A percentile compares a stretch with the other conserved stretches of the same genome.
Conservation (phyloP, 2,329 filamentous ascomycete genomes). For the Fusarium keratoplasticum region DNA sequence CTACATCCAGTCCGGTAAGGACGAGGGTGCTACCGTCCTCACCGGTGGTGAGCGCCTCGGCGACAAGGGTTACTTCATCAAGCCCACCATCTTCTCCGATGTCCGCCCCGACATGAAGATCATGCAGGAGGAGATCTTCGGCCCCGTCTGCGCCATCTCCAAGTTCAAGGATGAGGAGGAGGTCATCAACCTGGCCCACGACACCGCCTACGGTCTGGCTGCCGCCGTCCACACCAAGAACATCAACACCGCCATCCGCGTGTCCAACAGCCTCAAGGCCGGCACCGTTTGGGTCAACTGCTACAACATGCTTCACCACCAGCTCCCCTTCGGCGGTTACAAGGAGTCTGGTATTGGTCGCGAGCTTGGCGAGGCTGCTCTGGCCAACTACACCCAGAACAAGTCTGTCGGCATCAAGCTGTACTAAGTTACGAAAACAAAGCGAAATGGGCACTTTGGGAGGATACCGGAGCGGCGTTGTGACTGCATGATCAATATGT, state of each 20-base stretch:
- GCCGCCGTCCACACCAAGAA: constrained; percentile 85
- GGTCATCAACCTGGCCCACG: constrained; percentile 79
- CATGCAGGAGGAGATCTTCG: constrained; percentile 92
- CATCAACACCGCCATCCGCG: constrained; percentile 84
- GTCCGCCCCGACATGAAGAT: constrained; percentile 89
- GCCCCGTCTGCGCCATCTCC: constrained; percentile 84
- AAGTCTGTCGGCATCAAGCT: constrained; percentile 71
- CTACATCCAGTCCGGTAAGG: constrained; percentile 76
- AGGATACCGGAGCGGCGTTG: constrained; percentile 35
- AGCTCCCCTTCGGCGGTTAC: constrained; percentile 77
- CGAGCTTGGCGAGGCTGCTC: constrained; percentile 76
- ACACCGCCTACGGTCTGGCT: constrained; percentile 83
- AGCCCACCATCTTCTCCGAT: constrained; percentile 90
- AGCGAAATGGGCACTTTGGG: constrained; percentile 13
- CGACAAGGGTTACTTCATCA: constrained; percentile 86
- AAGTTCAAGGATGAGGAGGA: constrained; percentile 90
- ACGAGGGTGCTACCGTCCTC: constrained; percentile 71
- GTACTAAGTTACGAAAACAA: constrained; percentile 24
- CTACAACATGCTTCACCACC: constrained; percentile 79
- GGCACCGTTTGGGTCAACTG: constrained; percentile 72
- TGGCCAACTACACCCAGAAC: constrained; percentile 75
- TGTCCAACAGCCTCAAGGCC: constrained; percentile 79
- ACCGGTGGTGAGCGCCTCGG: constrained; percentile 68
- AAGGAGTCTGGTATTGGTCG: constrained; percentile 84
- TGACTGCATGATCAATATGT: constrained; percentile 37